These are phyloP conservation scores for Trypanosoma boissoni DNA, from an alignment of 208 protist species.

Conservation along the genomic window DNA sequence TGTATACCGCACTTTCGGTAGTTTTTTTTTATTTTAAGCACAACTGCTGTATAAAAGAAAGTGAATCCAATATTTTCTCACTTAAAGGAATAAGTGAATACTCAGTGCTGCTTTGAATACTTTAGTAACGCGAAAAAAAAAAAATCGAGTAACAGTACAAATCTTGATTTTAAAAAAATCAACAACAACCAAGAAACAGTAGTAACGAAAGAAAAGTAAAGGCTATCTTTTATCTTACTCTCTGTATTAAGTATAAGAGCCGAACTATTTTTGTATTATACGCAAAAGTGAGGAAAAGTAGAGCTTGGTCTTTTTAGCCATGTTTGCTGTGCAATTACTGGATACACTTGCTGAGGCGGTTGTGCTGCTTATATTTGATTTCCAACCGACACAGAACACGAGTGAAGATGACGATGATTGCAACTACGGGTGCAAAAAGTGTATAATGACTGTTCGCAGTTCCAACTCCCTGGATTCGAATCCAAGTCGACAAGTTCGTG, in stretches of 20 bases:
- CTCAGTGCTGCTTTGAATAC: not conserved
- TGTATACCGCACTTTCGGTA: constrained; percentile 10
- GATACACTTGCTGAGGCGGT: constrained; percentile 68
- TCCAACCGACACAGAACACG: constrained; percentile 26
- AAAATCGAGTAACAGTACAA: too few relatives aligned
- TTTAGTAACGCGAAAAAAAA: constrained; percentile 6
- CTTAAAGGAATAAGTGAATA: too few relatives aligned
- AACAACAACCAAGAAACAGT: not conserved
- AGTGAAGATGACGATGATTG: constrained; percentile 15
- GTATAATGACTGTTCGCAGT: not conserved
- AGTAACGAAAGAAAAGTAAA: too few relatives aligned
- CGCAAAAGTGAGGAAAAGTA: too few relatives aligned
- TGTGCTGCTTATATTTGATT: constrained; percentile 60
- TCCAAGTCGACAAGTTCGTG: not conserved
- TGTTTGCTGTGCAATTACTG: constrained; percentile 58
- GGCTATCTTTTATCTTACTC: too few relatives aligned
- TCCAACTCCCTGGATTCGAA: constrained; percentile 7
- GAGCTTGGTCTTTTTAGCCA: too few relatives aligned
- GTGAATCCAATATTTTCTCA: too few relatives aligned
- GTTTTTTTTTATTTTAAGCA: too few relatives aligned
- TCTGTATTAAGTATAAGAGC: too few relatives aligned
- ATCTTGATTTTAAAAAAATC: too few relatives aligned
- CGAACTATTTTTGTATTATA: too few relatives aligned
- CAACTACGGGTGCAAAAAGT: not conserved
- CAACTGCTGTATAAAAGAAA: not conserved